Base-by-base conservation (phyloP, 345 rosid genomes). In the Cardamine chenopodiifolia region DNA sequence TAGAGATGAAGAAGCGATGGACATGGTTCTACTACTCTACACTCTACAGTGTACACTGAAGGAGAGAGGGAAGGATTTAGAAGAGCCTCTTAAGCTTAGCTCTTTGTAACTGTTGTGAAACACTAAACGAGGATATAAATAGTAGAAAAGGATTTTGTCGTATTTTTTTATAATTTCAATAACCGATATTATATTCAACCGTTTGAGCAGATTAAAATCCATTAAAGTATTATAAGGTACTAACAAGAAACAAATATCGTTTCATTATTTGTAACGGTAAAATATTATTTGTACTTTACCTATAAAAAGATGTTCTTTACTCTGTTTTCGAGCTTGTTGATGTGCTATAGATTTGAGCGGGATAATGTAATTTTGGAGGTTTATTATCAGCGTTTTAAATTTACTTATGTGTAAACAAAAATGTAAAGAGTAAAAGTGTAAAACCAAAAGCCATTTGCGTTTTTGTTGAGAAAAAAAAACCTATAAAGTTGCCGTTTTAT, bases 71-170 rank as follows among this genome's bases (percentile, higher is more conserved):
- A 31, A 15, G 64, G 54, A 7, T 18, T 37, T 54, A 8, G 25
- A 35, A 63, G 26, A 52, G 15, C 55, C 26, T 45, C 23, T 63
- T 15, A 15, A 15, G 37, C 7, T 40, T 4, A 17, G 68, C 4
- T 62, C 11, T 62, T 10, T 50, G 71, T 50, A 34, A 15, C 25
- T 54, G 7, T 18, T 68, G 37, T 56, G 13, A 12, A 40, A 69
- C 63, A 28, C 52, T 29, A 44, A 44, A 39, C 29, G 55, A 56
- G 19, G 65, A 70, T 70, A 70, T 69, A 69, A 55, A 39, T 69
- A 69, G 40, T 56, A 26, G 18, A 52, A 32, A 15, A 28, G 5
- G 5, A 28, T 2, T 28, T 28, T 28, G 29, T 32, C 3, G 26
- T 25, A 25, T 25, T 25, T 29, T 32, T 25, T 15, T n/a, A 54